Evolutionary conservation across 1,139 yeast genomes (phyloP), one percentile per base, ranked within the genome.

Genomic region (Debaryomyces robertsiae): DNA sequence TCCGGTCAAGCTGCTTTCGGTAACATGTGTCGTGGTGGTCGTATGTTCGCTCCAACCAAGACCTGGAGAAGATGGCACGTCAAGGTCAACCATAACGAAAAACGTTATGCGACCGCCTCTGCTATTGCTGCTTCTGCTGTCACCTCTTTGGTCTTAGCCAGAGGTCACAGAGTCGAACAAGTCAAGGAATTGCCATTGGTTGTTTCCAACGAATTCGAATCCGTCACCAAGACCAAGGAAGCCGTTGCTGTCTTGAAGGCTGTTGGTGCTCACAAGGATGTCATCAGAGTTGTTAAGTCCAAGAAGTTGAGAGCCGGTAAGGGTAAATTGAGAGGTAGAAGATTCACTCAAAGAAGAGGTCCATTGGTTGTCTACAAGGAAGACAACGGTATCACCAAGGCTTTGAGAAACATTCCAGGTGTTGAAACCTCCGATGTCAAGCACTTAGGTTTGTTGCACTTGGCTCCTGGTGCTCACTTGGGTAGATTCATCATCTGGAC

Each of bases 21-120:
- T 84, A 93, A 93, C 94, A 93, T 93, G 98, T 93, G 98, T 85
- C 93, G 98, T 81, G 97, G 98, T 77, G 98, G 98, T 82, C 96
- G 98, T 81, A 93, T 93, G 98, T 93, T 93, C 70, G 97, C 98
- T 76, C 98, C 98, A 76, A 93, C 98, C 78, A 93, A 94, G 85
- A 90, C 96, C 77, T 93, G 98, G 98, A 90, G 98, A 87, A 90
- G 85, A 81, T 93, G 98, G 98, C 95, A 94, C 90, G 95, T 93
- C 73, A 93, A 90, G 86, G 96, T 93, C 66, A 93, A 93, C 96
- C 97, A 90, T 79, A 93, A 91, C 89, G 96, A 93, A 82, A 93
- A 91, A 86, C 93, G 98, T 80, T 93, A 91, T 77, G 99, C 99
- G 60, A 91, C 98, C 62, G 98, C 97, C 67, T 93, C 99, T 58